phyloP scores from a whole-genome alignment of 208 protist genomes.

The Crithidia fasciculata region DNA sequence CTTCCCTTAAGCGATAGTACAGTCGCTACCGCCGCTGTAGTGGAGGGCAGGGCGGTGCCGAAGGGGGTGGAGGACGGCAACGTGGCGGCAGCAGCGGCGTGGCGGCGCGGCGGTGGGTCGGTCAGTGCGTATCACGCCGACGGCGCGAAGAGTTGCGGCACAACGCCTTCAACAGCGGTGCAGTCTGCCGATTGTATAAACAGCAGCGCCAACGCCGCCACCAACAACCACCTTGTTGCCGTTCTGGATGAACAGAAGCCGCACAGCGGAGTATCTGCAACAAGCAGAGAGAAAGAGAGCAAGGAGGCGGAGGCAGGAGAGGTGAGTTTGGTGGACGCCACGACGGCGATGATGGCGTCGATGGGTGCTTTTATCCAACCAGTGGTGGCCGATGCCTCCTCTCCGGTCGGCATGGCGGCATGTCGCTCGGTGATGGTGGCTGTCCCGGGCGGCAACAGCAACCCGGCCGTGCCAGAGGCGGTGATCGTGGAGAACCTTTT shows the following conservation, averaged over 20 bases:
- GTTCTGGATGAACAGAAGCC: too few species aligned
- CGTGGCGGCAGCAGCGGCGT: conserved; percentile 1
- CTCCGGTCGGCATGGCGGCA: conserved; percentile 21
- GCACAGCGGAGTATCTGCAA: too few species aligned
- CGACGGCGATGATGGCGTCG: conserved; percentile 44
- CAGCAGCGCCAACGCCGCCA: too few species aligned
- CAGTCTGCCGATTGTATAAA: too few species aligned
- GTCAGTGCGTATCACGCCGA: conserved; percentile 1
- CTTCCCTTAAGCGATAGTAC: neutral
- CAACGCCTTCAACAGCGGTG: neutral
- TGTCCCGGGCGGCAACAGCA: conserved; percentile 25
- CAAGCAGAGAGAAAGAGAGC: neutral
- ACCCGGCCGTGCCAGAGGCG: conserved; percentile 37
- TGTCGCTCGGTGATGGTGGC: conserved; percentile 36
- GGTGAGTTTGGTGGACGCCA: conserved; percentile 13
- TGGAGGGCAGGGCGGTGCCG: too few species aligned
- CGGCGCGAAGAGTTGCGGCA: neutral
- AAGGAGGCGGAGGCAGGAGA: conserved; percentile 6
- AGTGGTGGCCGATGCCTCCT: conserved; percentile 33
- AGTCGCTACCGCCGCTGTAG: too few species aligned
- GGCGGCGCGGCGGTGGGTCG: conserved; percentile 1
- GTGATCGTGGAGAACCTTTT: conserved; percentile 40
- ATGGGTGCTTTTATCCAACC: conserved; percentile 39
- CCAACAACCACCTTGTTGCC: too few species aligned
- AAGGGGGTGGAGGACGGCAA: conserved; percentile 3